Conservation (phyloP, 2,329 filamentous ascomycete genomes). For the Trichoderma pleuroti region DNA sequence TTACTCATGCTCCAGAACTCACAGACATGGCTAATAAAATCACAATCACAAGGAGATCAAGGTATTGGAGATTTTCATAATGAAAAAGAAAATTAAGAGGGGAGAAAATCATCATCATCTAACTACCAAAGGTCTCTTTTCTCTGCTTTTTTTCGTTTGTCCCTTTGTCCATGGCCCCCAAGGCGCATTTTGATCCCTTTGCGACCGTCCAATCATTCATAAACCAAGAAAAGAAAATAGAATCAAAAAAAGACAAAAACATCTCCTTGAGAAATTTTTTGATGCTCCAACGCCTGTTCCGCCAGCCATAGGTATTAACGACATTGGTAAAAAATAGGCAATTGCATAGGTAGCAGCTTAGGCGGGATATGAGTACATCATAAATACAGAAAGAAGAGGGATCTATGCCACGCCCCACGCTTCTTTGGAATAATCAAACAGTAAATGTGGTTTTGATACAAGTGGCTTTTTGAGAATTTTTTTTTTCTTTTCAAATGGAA, state of each 20-base stretch:
- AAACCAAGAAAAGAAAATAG: constrained; percentile 30
- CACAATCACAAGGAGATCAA: not conserved
- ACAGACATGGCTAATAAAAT: not conserved
- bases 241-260: constrained; percentile 20
- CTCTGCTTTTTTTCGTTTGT: constrained; percentile 19
- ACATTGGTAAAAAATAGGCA: constrained; percentile 42
- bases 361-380: constrained; percentile 51
- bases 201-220: constrained; percentile 44
- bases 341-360: constrained; percentile 32
- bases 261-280: constrained; percentile 41
- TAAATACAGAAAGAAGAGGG: constrained; percentile 40
- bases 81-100: constrained; percentile 41
- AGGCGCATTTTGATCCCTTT: constrained; percentile 37
- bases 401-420: constrained; percentile 35
- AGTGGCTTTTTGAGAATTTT: not conserved
- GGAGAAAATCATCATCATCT: constrained; percentile 56
- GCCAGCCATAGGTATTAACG: constrained; percentile 45
- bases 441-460: constrained; percentile 15
- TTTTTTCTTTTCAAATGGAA: constrained; percentile 1
- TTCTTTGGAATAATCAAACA: constrained; percentile 34
- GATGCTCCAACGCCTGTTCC: constrained; percentile 52
- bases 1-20: no score
- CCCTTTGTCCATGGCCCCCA: constrained; percentile 41
- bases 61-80: not conserved
- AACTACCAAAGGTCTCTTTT: constrained; percentile 37